phyloP scores from a whole-genome alignment of 225 moss, liverwort and hornwort species.

The Straminergon stramineum region DNA sequence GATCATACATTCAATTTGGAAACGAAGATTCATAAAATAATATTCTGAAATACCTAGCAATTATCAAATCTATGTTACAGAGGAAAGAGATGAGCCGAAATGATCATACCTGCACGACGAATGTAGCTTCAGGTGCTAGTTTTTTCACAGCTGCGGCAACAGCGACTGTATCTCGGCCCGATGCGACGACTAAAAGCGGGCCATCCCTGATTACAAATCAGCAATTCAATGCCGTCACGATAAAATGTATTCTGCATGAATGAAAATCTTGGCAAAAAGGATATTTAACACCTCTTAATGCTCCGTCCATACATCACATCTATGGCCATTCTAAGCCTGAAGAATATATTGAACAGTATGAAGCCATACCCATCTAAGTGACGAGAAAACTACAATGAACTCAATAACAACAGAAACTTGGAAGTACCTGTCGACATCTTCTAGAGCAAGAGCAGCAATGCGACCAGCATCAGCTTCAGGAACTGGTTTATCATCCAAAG shows the following conservation, averaged over 20 bases:
- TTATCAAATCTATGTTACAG: neutral
- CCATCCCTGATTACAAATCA: slow-evolving; percentile 60
- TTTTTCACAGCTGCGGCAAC: slow-evolving; percentile 77
- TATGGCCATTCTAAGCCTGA: neutral
- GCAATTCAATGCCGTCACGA: neutral
- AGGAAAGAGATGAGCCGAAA: neutral
- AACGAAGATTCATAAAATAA: neutral
- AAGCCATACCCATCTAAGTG: neutral
- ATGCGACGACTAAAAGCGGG: slow-evolving; percentile 92
- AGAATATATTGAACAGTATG: neutral
- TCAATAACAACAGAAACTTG: neutral
- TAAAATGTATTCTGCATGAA: neutral
- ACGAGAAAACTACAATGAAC: neutral
- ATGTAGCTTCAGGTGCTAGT: slow-evolving; percentile 77
- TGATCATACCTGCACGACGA: slow-evolving; percentile 67
- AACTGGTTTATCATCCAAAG: slow-evolving; percentile 38
- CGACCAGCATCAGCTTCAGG: slow-evolving; percentile 79
- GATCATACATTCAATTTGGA: neutral
- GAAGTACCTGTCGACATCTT: slow-evolving; percentile 63
- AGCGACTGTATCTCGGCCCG: slow-evolving; percentile 85
- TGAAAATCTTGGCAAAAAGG: neutral
- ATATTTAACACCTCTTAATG: neutral
- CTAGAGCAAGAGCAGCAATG: slow-evolving; percentile 69
- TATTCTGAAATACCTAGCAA: neutral
- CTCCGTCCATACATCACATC: neutral